phyloP scores from a whole-genome alignment of 805 yeast genomes.

The Nakazawaea wyomingensis region DNA sequence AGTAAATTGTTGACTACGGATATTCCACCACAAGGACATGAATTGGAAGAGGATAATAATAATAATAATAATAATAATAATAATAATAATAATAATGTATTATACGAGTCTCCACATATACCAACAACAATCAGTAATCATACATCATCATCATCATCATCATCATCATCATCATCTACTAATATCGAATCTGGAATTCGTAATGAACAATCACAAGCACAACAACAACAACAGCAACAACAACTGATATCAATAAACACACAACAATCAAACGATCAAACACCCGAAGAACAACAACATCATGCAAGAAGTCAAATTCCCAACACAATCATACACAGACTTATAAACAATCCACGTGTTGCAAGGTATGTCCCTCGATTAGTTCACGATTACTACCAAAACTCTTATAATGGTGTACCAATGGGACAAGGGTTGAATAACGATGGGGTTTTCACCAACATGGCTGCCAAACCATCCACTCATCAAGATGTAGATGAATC shows the following conservation, averaged over 20 bases:
- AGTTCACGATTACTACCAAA: slow-evolving; percentile 6
- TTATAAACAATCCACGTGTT: slow-evolving; percentile 9
- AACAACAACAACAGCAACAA: too few relatives aligned
- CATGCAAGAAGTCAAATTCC: slow-evolving; percentile 4
- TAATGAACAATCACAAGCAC: too few relatives aligned
- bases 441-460: slow-evolving; percentile 92
- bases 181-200: too few relatives aligned
- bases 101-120: too few relatives aligned
- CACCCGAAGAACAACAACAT: slow-evolving; percentile 1
- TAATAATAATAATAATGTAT: too few relatives aligned
- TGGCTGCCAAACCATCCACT: slow-evolving; percentile 83
- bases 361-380: slow-evolving; percentile 9
- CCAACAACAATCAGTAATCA: too few relatives aligned
- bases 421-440: slow-evolving; percentile 31
- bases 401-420: slow-evolving; percentile 7
- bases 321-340: slow-evolving; percentile 8
- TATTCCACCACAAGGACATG: neutral
- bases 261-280: too few relatives aligned
- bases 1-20: neutral
- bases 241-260: too few relatives aligned
- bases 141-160: too few relatives aligned
- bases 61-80: too few relatives aligned
- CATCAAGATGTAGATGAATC: slow-evolving; percentile 44
- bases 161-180: too few relatives aligned
- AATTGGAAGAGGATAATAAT: neutral